phyloP scores from a whole-genome alignment of 2,329 filamentous ascomycete genomes.

The Penicillium sumatraense region DNA sequence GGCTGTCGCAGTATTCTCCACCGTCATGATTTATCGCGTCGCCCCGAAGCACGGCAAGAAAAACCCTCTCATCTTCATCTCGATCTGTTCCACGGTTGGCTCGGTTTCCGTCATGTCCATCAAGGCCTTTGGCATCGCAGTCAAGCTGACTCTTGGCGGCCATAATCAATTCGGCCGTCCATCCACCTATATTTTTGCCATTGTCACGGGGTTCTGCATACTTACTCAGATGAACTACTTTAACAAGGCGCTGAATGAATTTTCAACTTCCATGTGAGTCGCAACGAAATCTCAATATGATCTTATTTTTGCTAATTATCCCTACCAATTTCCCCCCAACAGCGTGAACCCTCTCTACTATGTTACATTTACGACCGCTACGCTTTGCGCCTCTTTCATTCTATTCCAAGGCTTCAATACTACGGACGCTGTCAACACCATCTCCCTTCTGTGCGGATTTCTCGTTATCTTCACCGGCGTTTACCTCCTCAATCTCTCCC shows the following conservation, averaged over 20 bases:
- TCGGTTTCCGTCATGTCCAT: constrained; percentile 99
- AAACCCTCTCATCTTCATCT: constrained; percentile 95
- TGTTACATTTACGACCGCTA: constrained; percentile 95
- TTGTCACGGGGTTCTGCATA: constrained; percentile 90
- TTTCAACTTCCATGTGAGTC: constrained; percentile 93
- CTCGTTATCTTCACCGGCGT: constrained; percentile 94
- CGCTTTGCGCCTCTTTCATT: constrained; percentile 91
- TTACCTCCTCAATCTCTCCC: constrained; percentile 94
- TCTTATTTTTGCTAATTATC: neutral
- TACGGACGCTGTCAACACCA: constrained; percentile 84
- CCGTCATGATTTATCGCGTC: constrained; percentile 95
- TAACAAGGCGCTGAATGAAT: constrained; percentile 96
- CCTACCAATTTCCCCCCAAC: neutral
- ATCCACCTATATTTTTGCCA: constrained; percentile 96
- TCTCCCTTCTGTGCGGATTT: constrained; percentile 91
- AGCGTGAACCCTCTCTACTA: constrained; percentile 97
- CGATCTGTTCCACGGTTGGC: constrained; percentile 95
- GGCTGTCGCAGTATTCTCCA: constrained; percentile 78
- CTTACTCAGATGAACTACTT: constrained; percentile 99
- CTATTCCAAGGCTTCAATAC: constrained; percentile 97
- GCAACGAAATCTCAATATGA: neutral
- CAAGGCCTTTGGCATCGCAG: constrained; percentile 96
- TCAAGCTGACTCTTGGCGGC: constrained; percentile 90
- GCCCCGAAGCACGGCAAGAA: constrained; percentile 89
- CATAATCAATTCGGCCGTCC: constrained; percentile 95